Evolutionary conservation across 2,329 filamentous ascomycete species (phyloP), one percentile per base, ranked within the genome.

Genomic region (Microascus cirrosus): DNA sequence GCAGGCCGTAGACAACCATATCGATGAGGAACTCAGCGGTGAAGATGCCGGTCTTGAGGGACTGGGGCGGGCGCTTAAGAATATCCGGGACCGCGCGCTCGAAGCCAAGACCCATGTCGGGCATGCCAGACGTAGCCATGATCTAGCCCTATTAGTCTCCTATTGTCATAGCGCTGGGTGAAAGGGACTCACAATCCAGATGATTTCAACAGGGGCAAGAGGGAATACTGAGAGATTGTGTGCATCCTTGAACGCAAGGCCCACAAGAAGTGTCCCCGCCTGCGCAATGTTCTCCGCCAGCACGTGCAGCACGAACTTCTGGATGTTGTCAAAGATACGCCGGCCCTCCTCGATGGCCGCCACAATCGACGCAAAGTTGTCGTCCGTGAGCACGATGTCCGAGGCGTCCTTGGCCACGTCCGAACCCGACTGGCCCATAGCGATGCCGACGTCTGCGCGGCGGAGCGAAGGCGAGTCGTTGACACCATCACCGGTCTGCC

Each of bases 81-180:
- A 90, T 84, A 66, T 88, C 85, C 0, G 85, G 80, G 0, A 84
- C 82, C 0, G 87, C 85, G 48, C 77, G 73, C 71, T 91, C 87
- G 70, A 89, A 86, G 3, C 87, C 87, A 3, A 91, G 76, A 61
- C 87, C 88, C 83, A 90, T 89, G 62, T 89, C 87, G 1, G 87
- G 86, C 63, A 90, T 76, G 22, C 83, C 84, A 53, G 84, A 88
- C 0, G 87, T 91, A 56, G 89, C 80, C 85, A 90, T 90, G 67
- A 90, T 90, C 55, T 57, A 24, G 2, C 3, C 18, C n/a, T 25
- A 12, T 34, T 34, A 51, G 20, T 12, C 24, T 45, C 15, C 36
- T 4, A 42, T n/a, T 3, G 36, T 42, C 36, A 12, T 5, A 35
- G 8, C 2, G 28, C 18, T 4, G n/a, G 39, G 12, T 20, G 11